phyloP scores from a whole-genome alignment of 2,329 filamentous ascomycete genomes.

The Tolypocladium inflatum region DNA sequence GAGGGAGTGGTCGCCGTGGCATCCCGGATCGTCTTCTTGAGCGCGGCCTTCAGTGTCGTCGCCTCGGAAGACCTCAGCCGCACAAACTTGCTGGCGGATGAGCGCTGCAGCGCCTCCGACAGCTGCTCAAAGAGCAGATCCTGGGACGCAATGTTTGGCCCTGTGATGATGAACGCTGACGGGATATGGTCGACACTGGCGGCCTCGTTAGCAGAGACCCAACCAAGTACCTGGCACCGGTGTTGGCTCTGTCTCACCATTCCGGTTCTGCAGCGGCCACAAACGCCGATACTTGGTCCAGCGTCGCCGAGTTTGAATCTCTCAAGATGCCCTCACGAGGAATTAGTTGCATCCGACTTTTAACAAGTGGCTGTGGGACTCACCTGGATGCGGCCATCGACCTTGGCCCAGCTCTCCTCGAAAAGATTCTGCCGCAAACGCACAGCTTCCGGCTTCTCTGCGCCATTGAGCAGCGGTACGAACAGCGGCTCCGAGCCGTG shows the following conservation, averaged over 20 bases:
- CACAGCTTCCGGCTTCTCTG: constrained; percentile 39
- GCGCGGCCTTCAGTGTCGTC: constrained; percentile 60
- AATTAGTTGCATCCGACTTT: not conserved
- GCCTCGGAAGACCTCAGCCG: constrained; percentile 60
- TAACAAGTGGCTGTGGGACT: not conserved
- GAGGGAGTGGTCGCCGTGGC: constrained; percentile 32
- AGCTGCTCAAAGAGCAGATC: constrained; percentile 65
- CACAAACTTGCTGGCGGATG: constrained; percentile 47
- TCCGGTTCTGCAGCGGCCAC: constrained; percentile 28
- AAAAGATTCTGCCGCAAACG: constrained; percentile 50
- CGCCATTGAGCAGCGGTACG: constrained; percentile 43
- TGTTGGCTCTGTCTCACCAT: constrained; percentile 13
- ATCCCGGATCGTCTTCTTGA: constrained; percentile 66
- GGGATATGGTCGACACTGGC: constrained; percentile 43
- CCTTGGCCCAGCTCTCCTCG: constrained; percentile 51
- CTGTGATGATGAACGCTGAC: constrained; percentile 65
- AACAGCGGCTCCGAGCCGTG: constrained; percentile 25
- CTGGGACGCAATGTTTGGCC: constrained; percentile 69
- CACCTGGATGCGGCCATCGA: constrained; percentile 53
- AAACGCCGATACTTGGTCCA: constrained; percentile 49
- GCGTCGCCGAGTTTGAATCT: constrained; percentile 50
- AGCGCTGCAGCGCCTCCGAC: constrained; percentile 40
- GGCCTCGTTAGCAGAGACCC: constrained; percentile 6
- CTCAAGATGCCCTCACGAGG: constrained; percentile 40
- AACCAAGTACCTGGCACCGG: not conserved